Conservation (phyloP, 1,284 basidiomycete species). For the Tilletia caries region DNA sequence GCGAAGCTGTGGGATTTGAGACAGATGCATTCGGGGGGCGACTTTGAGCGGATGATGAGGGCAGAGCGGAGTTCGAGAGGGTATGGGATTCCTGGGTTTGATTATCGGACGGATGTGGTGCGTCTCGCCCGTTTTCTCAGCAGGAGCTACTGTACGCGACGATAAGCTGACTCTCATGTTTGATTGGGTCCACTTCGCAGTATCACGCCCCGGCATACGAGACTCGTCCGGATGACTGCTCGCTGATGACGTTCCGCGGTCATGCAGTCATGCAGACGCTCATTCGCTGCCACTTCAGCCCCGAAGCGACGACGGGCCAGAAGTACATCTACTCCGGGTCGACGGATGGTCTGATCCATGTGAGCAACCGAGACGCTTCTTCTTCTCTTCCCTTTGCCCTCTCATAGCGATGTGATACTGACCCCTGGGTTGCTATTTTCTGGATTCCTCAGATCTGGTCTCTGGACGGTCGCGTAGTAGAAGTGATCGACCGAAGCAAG, state of each 20-base stretch:
- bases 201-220: conserved; percentile 60
- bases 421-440: conserved; percentile 24
- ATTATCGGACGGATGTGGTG: conserved; percentile 65
- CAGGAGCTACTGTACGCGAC: too few species aligned
- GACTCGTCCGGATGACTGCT: conserved; percentile 75
- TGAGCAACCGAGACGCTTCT: background rate
- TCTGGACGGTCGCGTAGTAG: conserved; percentile 77
- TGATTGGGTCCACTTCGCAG: background rate
- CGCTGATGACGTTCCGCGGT: conserved; percentile 87
- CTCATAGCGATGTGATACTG: too few species aligned
- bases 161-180: background rate
- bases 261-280: conserved; percentile 88
- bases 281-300: conserved; percentile 93
- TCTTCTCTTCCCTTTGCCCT: too few species aligned
- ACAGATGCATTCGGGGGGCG: conserved; percentile 64
- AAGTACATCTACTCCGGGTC: conserved; percentile 92
- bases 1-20: conserved; percentile 90
- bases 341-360: conserved; percentile 63
- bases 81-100: conserved; percentile 69
- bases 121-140: too few species aligned
- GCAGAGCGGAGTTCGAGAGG: conserved; percentile 32
- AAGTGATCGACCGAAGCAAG: conserved; percentile 76
- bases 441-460: conserved; percentile 74
- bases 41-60: conserved; percentile 53
- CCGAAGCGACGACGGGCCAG: conserved; percentile 80